Evolutionary conservation across 192 early-diverging fungal species (phyloP).

Genomic region (Coemansia asiatica): DNA sequence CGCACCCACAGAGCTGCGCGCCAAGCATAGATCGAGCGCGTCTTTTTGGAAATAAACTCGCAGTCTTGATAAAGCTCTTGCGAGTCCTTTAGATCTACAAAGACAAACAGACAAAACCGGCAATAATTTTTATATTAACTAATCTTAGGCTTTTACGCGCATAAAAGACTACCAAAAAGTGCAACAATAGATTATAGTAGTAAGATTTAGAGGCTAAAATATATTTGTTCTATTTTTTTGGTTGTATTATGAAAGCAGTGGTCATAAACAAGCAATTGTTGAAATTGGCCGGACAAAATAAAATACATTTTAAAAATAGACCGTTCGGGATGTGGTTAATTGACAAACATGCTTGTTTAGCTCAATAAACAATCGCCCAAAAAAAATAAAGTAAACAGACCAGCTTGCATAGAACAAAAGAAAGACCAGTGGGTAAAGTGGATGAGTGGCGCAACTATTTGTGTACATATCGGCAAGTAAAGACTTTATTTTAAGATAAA

Average conservation of each 20-base stretch:
- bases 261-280: not conserved
- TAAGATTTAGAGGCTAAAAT: not conserved
- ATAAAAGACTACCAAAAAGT: no score
- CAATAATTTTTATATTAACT: no score
- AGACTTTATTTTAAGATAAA: not conserved
- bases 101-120: not conserved
- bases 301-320: not conserved
- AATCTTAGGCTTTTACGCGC: no score
- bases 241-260: not conserved
- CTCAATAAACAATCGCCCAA: not conserved
- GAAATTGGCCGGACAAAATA: not conserved
- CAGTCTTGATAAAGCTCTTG: constrained; percentile 50
- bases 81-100: constrained; percentile 54
- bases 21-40: constrained; percentile 54
- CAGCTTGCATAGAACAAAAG: not conserved
- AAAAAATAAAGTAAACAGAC: not conserved
- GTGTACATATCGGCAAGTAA: not conserved
- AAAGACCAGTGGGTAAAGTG: not conserved
- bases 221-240: not conserved
- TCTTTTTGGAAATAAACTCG: constrained; percentile 56
- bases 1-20: constrained; percentile 51
- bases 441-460: not conserved
- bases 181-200: not conserved
- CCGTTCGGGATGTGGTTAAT: not conserved
- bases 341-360: not conserved